Evolutionary conservation across 2,329 filamentous ascomycete species (phyloP), one percentile per base, ranked within the genome.

Genomic region (Aspergillus bombycis): DNA sequence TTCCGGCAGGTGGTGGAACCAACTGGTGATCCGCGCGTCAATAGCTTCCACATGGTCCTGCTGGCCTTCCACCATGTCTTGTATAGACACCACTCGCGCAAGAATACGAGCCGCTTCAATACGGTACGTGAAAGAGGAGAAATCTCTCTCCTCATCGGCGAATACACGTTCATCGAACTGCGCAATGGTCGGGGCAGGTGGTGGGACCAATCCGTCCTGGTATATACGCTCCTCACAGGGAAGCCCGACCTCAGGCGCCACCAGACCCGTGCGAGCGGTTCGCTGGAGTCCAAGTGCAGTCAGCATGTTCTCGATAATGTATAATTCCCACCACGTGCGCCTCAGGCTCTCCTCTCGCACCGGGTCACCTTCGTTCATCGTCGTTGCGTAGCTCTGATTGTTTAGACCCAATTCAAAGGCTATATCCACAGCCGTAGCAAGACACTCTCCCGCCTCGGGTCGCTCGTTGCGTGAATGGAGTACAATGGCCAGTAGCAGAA

Each of bases 281-380:
- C 65, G 68, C 61, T 77, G 75, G 14, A 79, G 73, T 3, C 79
- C 78, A 21, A 96, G 88, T 4, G 91, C 92, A 6, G 92, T 91
- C 68, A 96, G 85, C 85, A 96, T 90, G 60, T 90, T 92, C 74
- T 96, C 93, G 16, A 92, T 86, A n/a, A 92, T 85, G 73, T 90
- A 94, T 45, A 92, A 72, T 70, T 87, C 93, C 94, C 94, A 97
- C 93, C 93, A 97, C 1, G 93, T 97, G 63, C 94, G 85, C 21
- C 93, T 86, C 86, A 92, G 90, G 74, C 90, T 92, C 77, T 97
- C 94, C 74, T 94, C 91, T 3, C 94, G 75, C 1, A 93, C 82
- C 0, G 87, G 83, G 63, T 90, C 86, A 6, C 87, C 87, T 32
- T 84, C 81, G 19, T 90, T 89, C 69, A 92, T 82, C 6, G 84